These are phyloP conservation scores for Rhodotorula toruloides DNA, from an alignment of 768 basidiomycete genomes.

Conservation along the genomic window DNA sequence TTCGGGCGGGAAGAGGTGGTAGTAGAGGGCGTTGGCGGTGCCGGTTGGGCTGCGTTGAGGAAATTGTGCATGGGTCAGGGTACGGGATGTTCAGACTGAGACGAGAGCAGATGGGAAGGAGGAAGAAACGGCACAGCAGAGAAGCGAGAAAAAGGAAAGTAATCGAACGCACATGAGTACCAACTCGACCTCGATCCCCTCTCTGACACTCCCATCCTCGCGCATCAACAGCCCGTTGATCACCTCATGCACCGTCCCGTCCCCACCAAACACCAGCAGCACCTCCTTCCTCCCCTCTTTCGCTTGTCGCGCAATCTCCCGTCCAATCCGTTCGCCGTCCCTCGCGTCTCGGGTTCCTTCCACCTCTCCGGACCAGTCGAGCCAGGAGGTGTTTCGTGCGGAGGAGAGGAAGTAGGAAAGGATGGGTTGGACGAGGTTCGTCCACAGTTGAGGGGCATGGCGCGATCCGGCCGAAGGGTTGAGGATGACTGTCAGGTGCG, in stretches of 20 bases:
- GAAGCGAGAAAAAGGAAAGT: conserved; percentile 12
- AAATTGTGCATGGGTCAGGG: not conserved
- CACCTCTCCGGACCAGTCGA: not conserved
- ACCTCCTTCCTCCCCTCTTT: conserved; percentile 2
- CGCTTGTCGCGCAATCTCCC: conserved; percentile 8
- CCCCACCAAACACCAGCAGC: conserved; percentile 59
- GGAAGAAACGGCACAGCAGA: conserved; percentile 43
- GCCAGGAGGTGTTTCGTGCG: not conserved
- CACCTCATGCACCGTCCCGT: conserved; percentile 88
- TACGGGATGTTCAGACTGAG: not conserved
- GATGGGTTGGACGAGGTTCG: too few relatives aligned
- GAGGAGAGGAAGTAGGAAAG: too few relatives aligned
- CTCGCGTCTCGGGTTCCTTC: conserved; percentile 7
- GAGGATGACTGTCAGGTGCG: conserved; percentile 8
- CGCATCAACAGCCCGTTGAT: conserved; percentile 57
- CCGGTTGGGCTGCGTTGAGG: conserved; percentile 59
- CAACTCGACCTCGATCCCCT: conserved; percentile 7
- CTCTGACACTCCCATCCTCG: not conserved
- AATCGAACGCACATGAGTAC: conserved; percentile 24
- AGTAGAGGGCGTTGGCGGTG: conserved; percentile 89
- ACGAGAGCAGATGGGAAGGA: conserved; percentile 54
- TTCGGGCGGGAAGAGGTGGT: conserved; percentile 63
- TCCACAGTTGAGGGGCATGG: not conserved
- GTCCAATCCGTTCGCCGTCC: conserved; percentile 42
- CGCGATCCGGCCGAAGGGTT: not conserved